phyloP scores from a whole-genome alignment of 202 grass and related monocot genomes.

The Panicum hallii region DNA sequence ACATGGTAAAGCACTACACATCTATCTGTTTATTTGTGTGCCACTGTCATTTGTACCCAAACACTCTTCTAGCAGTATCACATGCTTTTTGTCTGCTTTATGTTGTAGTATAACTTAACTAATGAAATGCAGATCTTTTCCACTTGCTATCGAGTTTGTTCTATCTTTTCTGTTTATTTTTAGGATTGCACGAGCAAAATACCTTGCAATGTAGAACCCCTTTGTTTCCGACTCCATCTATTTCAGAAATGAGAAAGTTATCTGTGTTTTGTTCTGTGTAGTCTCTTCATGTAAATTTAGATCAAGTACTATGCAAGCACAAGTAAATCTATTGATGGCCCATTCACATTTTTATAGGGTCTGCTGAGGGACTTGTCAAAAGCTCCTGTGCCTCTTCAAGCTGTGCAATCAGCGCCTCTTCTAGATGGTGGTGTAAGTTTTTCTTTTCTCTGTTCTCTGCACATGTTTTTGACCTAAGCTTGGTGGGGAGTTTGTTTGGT shows the following conservation, averaged over 20 bases:
- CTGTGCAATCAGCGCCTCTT: conserved; percentile 35
- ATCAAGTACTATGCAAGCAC: not conserved
- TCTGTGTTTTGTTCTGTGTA: not conserved
- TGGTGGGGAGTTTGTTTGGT: not conserved
- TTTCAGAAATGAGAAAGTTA: not conserved
- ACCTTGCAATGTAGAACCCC: not conserved
- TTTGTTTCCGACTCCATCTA: not conserved
- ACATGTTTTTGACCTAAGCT: conserved; percentile 15
- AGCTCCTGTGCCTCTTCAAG: conserved; percentile 60
- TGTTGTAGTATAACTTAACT: not conserved
- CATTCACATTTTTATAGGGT: conserved; percentile 59
- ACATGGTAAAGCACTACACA: not conserved
- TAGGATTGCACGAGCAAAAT: not conserved
- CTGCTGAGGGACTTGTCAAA: conserved; percentile 88
- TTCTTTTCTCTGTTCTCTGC: conserved; percentile 22
- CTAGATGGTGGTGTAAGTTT: conserved; percentile 67
- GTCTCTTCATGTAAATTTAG: not conserved
- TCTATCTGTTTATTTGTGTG: conserved; percentile 22
- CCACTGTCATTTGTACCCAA: conserved; percentile 3
- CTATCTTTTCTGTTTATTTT: conserved; percentile 8
- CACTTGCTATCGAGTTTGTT: not conserved
- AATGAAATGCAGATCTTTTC: conserved; percentile 13
- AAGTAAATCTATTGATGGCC: conserved; percentile 14
- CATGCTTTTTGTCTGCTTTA: not conserved
- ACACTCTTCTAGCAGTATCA: not conserved